Percentiles rank a stretch among this genome's conserved stretches.
phyloP scores from a whole-genome alignment of 352 stramenopile genomes.

The Globisporangium acanthophoron region DNA sequence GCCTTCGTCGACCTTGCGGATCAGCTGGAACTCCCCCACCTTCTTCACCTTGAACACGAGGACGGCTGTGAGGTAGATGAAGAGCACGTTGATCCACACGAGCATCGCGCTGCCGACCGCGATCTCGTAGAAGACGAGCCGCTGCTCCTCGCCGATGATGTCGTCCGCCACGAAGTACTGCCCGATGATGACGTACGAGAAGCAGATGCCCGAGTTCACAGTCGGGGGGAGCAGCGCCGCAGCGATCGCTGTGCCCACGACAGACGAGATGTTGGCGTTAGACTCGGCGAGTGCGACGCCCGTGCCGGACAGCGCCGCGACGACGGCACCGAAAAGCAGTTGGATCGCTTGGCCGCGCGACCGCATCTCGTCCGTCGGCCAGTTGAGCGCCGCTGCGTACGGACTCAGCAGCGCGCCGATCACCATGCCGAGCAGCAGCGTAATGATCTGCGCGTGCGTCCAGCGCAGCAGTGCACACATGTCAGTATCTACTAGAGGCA shows the following conservation, averaged over 20 bases:
- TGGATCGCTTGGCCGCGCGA: constrained; percentile 71
- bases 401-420: constrained; percentile 75
- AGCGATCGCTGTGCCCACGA: constrained; percentile 87
- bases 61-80: constrained; percentile 84
- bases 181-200: constrained; percentile 82
- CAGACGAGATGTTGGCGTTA: constrained; percentile 85
- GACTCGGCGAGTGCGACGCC: constrained; percentile 79
- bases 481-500: background rate
- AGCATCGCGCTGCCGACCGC: constrained; percentile 77
- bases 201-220: constrained; percentile 85
- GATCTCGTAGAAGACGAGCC: constrained; percentile 85
- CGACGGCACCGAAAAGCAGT: constrained; percentile 73
- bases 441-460: constrained; percentile 42
- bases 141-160: constrained; percentile 75
- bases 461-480: constrained; percentile 25
- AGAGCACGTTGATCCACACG: constrained; percentile 85
- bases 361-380: constrained; percentile 81
- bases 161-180: constrained; percentile 81
- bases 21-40: constrained; percentile 80
- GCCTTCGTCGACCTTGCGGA: constrained; percentile 67
- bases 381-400: constrained; percentile 73
- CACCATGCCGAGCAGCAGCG: constrained; percentile 72
- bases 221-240: constrained; percentile 75
- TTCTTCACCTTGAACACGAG: constrained; percentile 89
- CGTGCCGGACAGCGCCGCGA: constrained; percentile 69